phyloP scores from a whole-genome alignment of 2,329 filamentous ascomycete species.

The Drechslerella stenobrocha region DNA sequence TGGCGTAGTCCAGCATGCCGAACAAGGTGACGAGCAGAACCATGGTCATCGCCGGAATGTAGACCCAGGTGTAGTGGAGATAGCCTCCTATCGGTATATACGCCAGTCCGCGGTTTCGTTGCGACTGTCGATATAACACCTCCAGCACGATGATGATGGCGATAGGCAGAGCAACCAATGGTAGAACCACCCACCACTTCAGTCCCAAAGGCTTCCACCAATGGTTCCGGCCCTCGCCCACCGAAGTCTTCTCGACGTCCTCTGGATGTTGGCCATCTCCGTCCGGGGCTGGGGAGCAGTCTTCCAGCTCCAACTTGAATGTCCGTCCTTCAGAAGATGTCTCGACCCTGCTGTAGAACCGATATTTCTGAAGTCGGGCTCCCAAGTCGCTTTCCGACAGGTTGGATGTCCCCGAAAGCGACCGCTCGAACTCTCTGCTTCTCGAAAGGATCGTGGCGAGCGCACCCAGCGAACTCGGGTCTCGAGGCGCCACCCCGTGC shows the following conservation, averaged over 20 bases:
- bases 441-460: conserved; percentile 42
- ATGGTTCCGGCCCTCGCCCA: not conserved
- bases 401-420: conserved; percentile 34
- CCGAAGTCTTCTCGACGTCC: conserved; percentile 3
- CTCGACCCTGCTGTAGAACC: conserved; percentile 29
- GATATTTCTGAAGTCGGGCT: conserved; percentile 28
- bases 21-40: conserved; percentile 38
- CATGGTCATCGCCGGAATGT: conserved; percentile 40
- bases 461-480: conserved; percentile 43
- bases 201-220: conserved; percentile 48
- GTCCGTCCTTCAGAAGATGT: conserved; percentile 13
- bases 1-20: conserved; percentile 43
- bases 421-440: conserved; percentile 29
- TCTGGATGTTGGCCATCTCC: conserved; percentile 12
- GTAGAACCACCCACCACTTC: conserved; percentile 42
- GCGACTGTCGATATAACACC: conserved; percentile 35
- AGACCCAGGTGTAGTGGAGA: conserved; percentile 47
- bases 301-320: conserved; percentile 36
- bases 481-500: conserved; percentile 30
- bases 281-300: conserved; percentile 14
- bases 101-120: conserved; percentile 26
- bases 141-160: conserved; percentile 40
- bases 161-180: conserved; percentile 32
- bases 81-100: conserved; percentile 38
- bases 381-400: conserved; percentile 34